Evolutionary conservation across 1,284 basidiomycete genomes (phyloP), one percentile per base, ranked within the genome.

Genomic region (Moniliella sp.): DNA sequence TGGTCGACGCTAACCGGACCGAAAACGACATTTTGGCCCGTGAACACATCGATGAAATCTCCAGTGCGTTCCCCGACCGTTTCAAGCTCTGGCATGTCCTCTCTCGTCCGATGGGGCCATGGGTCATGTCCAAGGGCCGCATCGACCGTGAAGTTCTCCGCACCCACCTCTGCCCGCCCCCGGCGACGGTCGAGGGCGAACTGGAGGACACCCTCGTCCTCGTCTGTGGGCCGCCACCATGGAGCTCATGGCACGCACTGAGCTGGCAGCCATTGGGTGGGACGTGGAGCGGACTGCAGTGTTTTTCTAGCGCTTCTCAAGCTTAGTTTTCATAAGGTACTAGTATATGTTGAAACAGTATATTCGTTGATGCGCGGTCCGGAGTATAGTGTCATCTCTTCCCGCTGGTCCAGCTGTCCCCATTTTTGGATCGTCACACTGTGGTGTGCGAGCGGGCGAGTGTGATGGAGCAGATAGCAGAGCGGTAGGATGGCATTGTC

Each of bases 171-270:
- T 46, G 46, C 10, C 46, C 45, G 0, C 36, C 51, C n/a, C 48
- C 51, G 2, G 12, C 37, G 4, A 26, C 16, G 15, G 23, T 34
- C 2, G 15, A 30, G n/a, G 42, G 41, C 4, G 38, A 45, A 13
- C 39, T 43, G 11, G 43, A 50, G 28, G 51, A 50, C 18, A 64
- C 61, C 0, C 40, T 73, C 27, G 51, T 69, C 3, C 58, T 72
- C 17, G 62, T 68, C 12, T 74, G 72, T 40, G 72, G 71, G 2
- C 72, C 72, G 0, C 64, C 65, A 14, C 54, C 62, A 63, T 68
- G 57, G 52, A 56, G 28, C 39, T 43, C 30, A 38, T 41, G 1
- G 50, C 54, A 15, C 30, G 35, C 2, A 29, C 35, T 4, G 37
- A 33, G 16, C 41, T 56, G 25, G 31, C 36, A 33, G 27, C 40